phyloP scores from a whole-genome alignment of 2,329 filamentous ascomycete species.

The Fusarium haematococcum region DNA sequence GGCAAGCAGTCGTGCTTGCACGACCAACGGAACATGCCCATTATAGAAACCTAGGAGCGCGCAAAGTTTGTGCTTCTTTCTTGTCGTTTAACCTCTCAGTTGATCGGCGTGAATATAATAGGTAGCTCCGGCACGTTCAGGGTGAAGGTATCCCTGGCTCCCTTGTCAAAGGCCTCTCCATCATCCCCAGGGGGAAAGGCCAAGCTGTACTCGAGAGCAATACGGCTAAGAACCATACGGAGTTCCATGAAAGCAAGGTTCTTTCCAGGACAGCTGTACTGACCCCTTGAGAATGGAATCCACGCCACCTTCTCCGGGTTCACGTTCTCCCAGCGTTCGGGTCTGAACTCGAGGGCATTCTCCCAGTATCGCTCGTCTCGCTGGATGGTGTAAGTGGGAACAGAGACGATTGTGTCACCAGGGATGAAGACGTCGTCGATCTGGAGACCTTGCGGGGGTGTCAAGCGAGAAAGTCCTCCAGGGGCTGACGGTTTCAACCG shows the following conservation, averaged over 20 bases:
- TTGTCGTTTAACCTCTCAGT: not conserved
- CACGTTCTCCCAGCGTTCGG: not conserved
- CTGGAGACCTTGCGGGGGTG: not conserved
- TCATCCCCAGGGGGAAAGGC: not conserved
- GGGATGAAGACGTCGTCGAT: not conserved
- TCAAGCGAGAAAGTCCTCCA: not conserved
- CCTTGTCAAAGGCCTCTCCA: not conserved
- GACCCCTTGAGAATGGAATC: conserved; percentile 9
- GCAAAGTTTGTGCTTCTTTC: not conserved
- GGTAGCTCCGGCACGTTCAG: conserved; percentile 1
- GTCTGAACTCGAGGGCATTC: conserved; percentile 2
- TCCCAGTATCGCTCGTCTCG: not conserved
- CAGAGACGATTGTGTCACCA: not conserved
- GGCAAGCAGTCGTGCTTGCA: not conserved
- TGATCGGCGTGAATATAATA: not conserved
- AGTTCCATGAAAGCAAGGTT: conserved; percentile 3
- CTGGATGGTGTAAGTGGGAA: not conserved
- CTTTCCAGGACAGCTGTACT: conserved; percentile 1
- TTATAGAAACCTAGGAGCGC: not conserved
- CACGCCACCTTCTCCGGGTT: not conserved
- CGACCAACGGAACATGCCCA: not conserved
- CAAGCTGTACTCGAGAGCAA: not conserved
- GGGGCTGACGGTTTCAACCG: conserved; percentile 2
- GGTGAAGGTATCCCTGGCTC: conserved; percentile 5
- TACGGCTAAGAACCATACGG: conserved; percentile 1